Evolutionary conservation across 768 basidiomycete species (phyloP).

Genomic region (Xerocomus spinulosus): DNA sequence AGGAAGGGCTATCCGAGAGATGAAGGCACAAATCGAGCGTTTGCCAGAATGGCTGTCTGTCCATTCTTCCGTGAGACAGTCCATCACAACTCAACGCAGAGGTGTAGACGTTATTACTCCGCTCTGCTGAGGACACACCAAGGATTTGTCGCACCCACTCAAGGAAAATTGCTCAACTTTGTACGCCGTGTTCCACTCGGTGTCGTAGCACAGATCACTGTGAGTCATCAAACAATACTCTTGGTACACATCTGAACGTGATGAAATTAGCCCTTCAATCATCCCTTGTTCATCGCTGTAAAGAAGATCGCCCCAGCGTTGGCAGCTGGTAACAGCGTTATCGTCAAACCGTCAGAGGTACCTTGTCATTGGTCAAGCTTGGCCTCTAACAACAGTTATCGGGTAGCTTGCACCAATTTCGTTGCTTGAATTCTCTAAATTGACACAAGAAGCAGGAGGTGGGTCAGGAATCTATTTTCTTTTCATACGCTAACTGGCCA

Average conservation of each 20-base stretch:
- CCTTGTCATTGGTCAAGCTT: not conserved
- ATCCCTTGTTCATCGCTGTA: constrained; percentile 81
- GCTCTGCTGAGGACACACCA: constrained; percentile 69
- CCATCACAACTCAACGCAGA: constrained; percentile 1
- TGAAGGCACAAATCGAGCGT: constrained; percentile 71
- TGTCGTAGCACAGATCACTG: constrained; percentile 87
- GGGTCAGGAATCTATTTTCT: constrained; percentile 12
- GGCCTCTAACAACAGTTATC: not conserved
- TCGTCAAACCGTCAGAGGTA: constrained; percentile 81
- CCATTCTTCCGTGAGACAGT: not conserved
- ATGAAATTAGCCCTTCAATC: constrained; percentile 70
- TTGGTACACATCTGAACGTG: not conserved
- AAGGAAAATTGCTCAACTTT: constrained; percentile 75
- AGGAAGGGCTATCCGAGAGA: constrained; percentile 77
- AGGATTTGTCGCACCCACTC: constrained; percentile 67
- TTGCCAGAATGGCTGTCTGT: constrained; percentile 85
- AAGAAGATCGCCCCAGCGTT: constrained; percentile 87
- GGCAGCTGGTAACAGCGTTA: constrained; percentile 79
- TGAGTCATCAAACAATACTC: constrained; percentile 28
- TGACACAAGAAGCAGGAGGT: constrained; percentile 67
- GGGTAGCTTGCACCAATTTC: constrained; percentile 70
- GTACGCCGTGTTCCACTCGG: constrained; percentile 77
- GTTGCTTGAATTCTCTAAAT: constrained; percentile 68
- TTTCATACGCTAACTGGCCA: not conserved
- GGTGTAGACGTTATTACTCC: constrained; percentile 66